These are phyloP conservation scores for Coccomyxa sp. DNA, from an alignment of 139 green algal species.

Conservation along the genomic window DNA sequence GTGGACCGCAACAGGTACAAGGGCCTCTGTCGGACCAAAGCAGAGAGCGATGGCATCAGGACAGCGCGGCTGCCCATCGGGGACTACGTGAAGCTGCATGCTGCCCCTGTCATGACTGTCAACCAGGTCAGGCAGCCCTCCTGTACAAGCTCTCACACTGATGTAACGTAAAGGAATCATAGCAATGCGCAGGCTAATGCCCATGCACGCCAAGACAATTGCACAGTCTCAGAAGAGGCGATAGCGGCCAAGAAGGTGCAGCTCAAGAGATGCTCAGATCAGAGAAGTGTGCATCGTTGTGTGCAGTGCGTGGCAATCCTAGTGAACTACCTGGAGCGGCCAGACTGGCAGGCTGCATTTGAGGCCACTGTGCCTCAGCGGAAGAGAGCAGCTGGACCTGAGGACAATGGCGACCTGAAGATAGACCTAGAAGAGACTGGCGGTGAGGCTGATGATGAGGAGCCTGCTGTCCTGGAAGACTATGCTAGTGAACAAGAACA, in stretches of 20 bases:
- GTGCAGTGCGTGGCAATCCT: not conserved
- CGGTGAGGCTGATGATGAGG: too few relatives aligned
- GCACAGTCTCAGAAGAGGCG: too few relatives aligned
- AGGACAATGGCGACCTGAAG: too few relatives aligned
- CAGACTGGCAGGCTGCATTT: not conserved
- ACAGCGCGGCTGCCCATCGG: constrained; percentile 76
- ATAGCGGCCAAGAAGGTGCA: too few relatives aligned
- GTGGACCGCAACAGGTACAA: constrained; percentile 84
- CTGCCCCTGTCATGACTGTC: constrained; percentile 70
- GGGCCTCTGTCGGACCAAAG: constrained; percentile 47
- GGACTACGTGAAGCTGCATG: constrained; percentile 53
- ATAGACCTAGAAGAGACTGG: too few relatives aligned
- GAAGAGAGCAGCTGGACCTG: not conserved
- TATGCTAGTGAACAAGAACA: too few relatives aligned
- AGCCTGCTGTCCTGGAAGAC: too few relatives aligned
- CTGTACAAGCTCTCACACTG: not conserved
- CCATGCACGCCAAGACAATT: too few relatives aligned
- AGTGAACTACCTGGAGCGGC: not conserved
- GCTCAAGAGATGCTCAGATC: too few relatives aligned
- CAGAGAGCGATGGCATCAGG: constrained; percentile 55
- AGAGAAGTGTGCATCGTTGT: too few relatives aligned
- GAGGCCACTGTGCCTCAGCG: not conserved
- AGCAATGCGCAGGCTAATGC: not conserved
- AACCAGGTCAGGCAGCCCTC: constrained; percentile 54
- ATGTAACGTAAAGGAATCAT: not conserved